Evolutionary conservation across 1,284 basidiomycete genomes (phyloP), one percentile per base, ranked within the genome.

Genomic region (Peniophora sp.): DNA sequence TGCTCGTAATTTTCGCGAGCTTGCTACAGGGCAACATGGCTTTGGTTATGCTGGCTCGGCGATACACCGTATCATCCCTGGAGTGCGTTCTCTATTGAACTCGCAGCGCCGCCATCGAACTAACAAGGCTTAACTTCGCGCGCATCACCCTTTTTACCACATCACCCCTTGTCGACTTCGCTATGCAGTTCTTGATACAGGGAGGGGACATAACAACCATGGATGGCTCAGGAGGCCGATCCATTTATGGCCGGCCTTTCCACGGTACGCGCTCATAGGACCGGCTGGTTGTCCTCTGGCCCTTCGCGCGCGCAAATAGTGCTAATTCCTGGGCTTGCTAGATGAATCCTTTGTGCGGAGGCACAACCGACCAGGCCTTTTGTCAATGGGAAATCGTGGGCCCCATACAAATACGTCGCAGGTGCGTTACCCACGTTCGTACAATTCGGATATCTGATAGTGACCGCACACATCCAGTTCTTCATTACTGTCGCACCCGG

Each of bases 401-500:
- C 74, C 74, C 0, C 66, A 80, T 60, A 74, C 78, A 3, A 80
- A 80, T 57, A 69, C 72, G 2, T 74, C 72, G 3, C 77, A 79
- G 62, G 77, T 71, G 48, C 68, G 72, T 55, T 56, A 66, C 23
- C 6, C 65, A 63, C 0, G 52, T 61, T 6, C n/a, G n/a, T 6
- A 14, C 24, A 35, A 14, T 32, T 11, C n/a, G 12, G 5, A 14
- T 22, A 22, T 19, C 25, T 47, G 19, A 44, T 17, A 24, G 25
- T 24, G 23, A 64, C 17, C 48, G 16, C 50, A 20, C 47, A 12
- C 43, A 9, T 43, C 11, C 75, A 87, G 69, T 86, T 85, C 69
- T 86, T 86, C 65, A 79, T 86, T 61, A 87, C 83, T 1, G 83
- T 80, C 6, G 74, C 76, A 0, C 75, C 81, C 1, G 75, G 76